Percentiles rank a stretch among this genome's conserved stretches.
These are phyloP conservation scores for Termitomyces sp. DNA, from an alignment of 768 basidiomycete genomes.

Conservation along the genomic window DNA sequence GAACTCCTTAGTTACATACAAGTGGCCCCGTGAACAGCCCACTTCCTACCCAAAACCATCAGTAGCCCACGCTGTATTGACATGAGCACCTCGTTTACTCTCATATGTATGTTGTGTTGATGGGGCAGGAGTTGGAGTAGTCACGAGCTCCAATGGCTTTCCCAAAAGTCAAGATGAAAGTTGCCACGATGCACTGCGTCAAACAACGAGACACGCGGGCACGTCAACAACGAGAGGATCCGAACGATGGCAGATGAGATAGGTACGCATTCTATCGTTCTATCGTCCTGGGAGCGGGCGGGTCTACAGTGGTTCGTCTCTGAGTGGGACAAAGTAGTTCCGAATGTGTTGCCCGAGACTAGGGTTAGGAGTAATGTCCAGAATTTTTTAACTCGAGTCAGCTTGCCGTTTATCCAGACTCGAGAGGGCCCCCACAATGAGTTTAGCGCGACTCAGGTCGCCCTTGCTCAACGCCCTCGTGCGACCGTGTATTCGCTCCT, in stretches of 20 bases:
- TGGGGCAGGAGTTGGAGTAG: neutral
- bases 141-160: neutral
- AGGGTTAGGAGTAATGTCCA: constrained; percentile 9
- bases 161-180: neutral
- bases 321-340: neutral
- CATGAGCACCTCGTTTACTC: neutral
- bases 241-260: neutral
- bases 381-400: constrained; percentile 11
- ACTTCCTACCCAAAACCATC: neutral
- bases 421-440: constrained; percentile 24
- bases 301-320: neutral
- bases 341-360: constrained; percentile 7
- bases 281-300: neutral
- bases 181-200: neutral
- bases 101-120: neutral
- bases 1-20: neutral
- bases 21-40: neutral
- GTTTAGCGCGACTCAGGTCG: constrained; percentile 36
- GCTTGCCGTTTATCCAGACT: constrained; percentile 6
- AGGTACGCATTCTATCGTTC: neutral
- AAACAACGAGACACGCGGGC: neutral
- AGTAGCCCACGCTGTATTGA: neutral
- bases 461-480: constrained; percentile 28
- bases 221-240: neutral
- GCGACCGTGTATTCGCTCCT: constrained; percentile 35